Evolutionary conservation across 2,329 filamentous ascomycete species (phyloP).

Genomic region (Fonsecaea erecta): DNA sequence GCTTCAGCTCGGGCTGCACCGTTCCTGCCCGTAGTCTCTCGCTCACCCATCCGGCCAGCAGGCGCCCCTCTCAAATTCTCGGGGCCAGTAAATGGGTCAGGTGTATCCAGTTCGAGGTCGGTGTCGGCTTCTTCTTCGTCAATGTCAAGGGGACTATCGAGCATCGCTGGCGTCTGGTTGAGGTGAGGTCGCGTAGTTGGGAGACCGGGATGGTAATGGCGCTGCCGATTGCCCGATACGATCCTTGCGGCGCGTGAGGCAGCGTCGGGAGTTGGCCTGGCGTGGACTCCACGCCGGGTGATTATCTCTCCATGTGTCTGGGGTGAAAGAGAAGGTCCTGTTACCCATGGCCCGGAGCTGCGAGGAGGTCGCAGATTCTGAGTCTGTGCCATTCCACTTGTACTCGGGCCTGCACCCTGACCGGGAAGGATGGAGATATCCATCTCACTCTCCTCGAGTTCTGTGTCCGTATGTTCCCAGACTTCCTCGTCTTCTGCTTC

Average conservation of each 20-base stretch:
- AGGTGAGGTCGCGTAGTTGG: slow-evolving; percentile 6
- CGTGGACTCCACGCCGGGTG: slow-evolving; percentile 1
- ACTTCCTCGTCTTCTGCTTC: slow-evolving; percentile 61
- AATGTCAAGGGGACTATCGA: slow-evolving; percentile 21
- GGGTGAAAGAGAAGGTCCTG: slow-evolving; percentile 15
- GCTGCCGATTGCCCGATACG: slow-evolving; percentile 21
- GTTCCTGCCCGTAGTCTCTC: background rate
- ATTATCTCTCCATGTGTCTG: slow-evolving; percentile 3
- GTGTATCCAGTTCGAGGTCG: slow-evolving; percentile 13
- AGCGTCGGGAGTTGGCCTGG: slow-evolving; percentile 18
- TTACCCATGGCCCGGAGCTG: slow-evolving; percentile 28
- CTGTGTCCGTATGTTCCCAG: slow-evolving; percentile 80
- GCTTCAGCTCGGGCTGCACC: background rate
- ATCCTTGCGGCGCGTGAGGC: slow-evolving; percentile 10
- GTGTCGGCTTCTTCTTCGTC: slow-evolving; percentile 13
- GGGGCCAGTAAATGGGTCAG: slow-evolving; percentile 10
- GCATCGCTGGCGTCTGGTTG: slow-evolving; percentile 22
- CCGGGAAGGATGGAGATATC: slow-evolving; percentile 33
- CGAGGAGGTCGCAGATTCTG: slow-evolving; percentile 9
- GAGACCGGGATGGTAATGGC: slow-evolving; percentile 1
- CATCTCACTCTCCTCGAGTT: slow-evolving; percentile 44
- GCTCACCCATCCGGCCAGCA: background rate
- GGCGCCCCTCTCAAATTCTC: background rate
- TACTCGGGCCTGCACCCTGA: background rate
- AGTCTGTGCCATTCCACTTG: background rate